Conservation (phyloP, 2,329 filamentous ascomycete species). For the Tolypocladium nubicola region DNA sequence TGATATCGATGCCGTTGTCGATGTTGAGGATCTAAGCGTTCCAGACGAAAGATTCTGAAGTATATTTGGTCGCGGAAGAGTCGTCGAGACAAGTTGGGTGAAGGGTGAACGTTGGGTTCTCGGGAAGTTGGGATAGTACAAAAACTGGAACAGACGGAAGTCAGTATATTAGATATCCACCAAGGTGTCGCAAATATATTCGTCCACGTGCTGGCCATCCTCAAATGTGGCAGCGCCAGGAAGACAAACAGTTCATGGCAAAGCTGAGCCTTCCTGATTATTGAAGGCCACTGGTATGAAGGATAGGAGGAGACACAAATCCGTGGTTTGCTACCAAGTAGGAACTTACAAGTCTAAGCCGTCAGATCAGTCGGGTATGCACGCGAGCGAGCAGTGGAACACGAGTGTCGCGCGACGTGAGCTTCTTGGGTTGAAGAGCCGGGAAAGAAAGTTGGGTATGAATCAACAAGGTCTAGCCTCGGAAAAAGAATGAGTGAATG, state of each 20-base stretch:
- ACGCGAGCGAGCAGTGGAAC: background rate
- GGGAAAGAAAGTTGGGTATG: slow-evolving; percentile 9
- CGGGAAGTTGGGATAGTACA: background rate
- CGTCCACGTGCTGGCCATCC: background rate
- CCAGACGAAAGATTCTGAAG: slow-evolving; percentile 17
- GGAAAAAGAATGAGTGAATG: slow-evolving; percentile 14
- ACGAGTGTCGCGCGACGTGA: slow-evolving; percentile 5
- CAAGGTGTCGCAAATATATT: background rate
- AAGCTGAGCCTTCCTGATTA: background rate
- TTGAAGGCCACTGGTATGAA: background rate
- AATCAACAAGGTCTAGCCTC: slow-evolving; percentile 25
- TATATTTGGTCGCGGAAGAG: slow-evolving; percentile 9
- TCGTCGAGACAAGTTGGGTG: slow-evolving; percentile 11
- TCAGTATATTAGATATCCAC: background rate
- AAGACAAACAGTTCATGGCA: background rate
- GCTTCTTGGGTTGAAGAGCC: slow-evolving; percentile 6
- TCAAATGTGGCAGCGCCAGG: background rate
- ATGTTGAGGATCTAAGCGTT: slow-evolving; percentile 14
- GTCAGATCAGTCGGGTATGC: background rate
- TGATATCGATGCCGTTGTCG: slow-evolving; percentile 1
- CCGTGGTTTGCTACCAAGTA: background rate
- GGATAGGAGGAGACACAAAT: background rate
- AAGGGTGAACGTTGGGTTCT: background rate
- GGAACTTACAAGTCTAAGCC: background rate
- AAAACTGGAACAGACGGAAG: background rate